Percentiles rank a stretch among this genome's conserved stretches.
Evolutionary conservation across 352 stramenopile species (phyloP).

Genomic region (Phytopythium ostracodes): DNA sequence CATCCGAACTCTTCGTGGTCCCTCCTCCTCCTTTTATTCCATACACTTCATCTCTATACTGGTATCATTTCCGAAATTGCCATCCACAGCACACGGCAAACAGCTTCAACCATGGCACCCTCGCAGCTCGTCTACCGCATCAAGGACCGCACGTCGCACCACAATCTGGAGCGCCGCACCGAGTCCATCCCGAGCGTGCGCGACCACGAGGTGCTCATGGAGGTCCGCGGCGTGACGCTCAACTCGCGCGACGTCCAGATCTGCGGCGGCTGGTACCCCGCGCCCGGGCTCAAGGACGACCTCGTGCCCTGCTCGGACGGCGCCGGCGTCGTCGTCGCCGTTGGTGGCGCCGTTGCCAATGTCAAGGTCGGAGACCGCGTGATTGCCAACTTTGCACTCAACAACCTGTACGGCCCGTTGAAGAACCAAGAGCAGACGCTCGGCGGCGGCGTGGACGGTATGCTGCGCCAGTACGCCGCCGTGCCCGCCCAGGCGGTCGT

Average conservation of each 20-base stretch:
- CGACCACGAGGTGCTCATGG: conserved; percentile 15
- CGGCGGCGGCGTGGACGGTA: conserved; percentile 22
- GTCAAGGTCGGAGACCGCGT: conserved; percentile 19
- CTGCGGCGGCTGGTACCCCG: conserved; percentile 9
- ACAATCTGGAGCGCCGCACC: conserved; percentile 6
- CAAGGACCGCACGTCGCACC: conserved; percentile 19
- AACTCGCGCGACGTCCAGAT: conserved; percentile 17
- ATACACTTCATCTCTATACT: too few species aligned
- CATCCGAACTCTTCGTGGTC: too few species aligned
- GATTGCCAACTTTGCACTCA: conserved; percentile 22
- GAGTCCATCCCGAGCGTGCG: conserved; percentile 9
- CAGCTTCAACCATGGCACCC: conserved; percentile 9
- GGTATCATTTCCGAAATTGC: not conserved
- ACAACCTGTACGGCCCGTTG: conserved; percentile 19
- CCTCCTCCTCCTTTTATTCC: too few species aligned
- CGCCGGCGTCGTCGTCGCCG: conserved; percentile 17
- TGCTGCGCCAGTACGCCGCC: conserved; percentile 21
- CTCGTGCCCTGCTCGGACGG: conserved; percentile 21
- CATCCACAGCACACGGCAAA: not conserved
- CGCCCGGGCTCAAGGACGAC: conserved; percentile 15
- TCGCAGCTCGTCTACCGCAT: conserved; percentile 18
- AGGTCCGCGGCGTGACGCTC: conserved; percentile 19
- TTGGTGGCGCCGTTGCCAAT: conserved; percentile 15
- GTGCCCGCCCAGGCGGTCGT: conserved; percentile 18
- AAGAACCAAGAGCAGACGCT: conserved; percentile 15